Evolutionary conservation across 495 filamentous ascomycete genomes (phyloP).

Genomic region (Talaromyces trachyspermus): DNA sequence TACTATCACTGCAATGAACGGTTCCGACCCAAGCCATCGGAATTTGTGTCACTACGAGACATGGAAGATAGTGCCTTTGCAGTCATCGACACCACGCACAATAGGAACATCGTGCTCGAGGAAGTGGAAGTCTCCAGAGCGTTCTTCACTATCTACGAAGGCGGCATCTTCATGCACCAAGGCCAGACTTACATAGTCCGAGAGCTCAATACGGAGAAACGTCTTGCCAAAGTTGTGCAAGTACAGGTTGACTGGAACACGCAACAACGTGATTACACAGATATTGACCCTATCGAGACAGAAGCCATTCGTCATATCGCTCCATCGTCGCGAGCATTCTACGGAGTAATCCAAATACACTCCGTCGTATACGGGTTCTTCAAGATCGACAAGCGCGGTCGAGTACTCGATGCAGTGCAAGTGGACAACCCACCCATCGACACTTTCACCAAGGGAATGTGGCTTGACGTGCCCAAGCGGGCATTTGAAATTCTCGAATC

Average conservation of each 20-base stretch:
- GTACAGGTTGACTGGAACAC: conserved; percentile 97
- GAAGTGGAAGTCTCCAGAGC: conserved; percentile 93
- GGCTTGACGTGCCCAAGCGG: conserved; percentile 79
- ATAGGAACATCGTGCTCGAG: conserved; percentile 79
- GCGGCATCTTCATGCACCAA: conserved; percentile 95
- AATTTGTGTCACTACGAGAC: conserved; percentile 82
- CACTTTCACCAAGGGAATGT: conserved; percentile 82
- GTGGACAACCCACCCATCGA: conserved; percentile 91
- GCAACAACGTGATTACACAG: conserved; percentile 86
- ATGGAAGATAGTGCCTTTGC: conserved; percentile 90
- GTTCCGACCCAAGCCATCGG: conserved; percentile 78
- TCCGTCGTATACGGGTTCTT: conserved; percentile 93
- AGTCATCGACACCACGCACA: conserved; percentile 80
- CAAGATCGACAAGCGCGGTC: conserved; percentile 75
- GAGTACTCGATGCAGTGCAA: conserved; percentile 84
- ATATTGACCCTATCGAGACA: conserved; percentile 87
- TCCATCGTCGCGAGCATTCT: conserved; percentile 60
- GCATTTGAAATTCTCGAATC: conserved; percentile 73
- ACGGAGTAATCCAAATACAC: conserved; percentile 74
- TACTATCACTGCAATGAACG: conserved; percentile 87
- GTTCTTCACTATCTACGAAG: conserved; percentile 94
- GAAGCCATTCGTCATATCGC: conserved; percentile 68
- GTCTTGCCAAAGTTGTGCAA: conserved; percentile 63
- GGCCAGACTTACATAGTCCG: conserved; percentile 86
- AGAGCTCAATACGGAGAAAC: conserved; percentile 72